Evolutionary conservation across 805 yeast species (phyloP), one percentile per base, ranked within the genome.

Genomic region (Yarrowia sp.): DNA sequence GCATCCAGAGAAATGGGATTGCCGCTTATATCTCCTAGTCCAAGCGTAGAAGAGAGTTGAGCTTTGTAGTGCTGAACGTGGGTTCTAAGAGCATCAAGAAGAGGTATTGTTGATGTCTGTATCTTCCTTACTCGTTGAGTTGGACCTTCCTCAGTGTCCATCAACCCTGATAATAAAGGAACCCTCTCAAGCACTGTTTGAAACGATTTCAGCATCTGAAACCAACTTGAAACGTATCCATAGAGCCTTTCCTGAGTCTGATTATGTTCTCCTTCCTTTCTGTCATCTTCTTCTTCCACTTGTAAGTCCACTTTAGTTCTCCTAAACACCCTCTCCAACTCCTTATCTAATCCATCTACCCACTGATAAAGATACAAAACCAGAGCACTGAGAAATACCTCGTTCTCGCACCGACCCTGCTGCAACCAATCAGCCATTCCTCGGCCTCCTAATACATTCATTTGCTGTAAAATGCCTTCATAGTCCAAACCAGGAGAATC

Each of bases 1-100:
- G 56, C 56, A 22, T 63, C 67, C 26, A 63, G 32, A 12, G 48
- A 32, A 12, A 63, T 38, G 19, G 56, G 56, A 22, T 48, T 63
- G 5, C 67, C 67, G 7, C 48, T 1, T 12, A 63, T 22, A 19
- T 63, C 67, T 19, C 67, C 67, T 4, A 63, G 16, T 2, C 48
- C 67, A 3, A 63, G 56, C 4, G 26, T 26, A 7, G 67, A 63
- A 1, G 43, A 48, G 8, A 49, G 40, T 10, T 36, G n/a, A 0
- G 56, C 10, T 14, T 48, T 48, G 26, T 63, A 49, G 16, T 63
- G 56, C 10, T 48, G 19, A 14, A 46, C 10, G 8, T 41, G 67
- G 14, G 50, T 36, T 10, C 41, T 3, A 5, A 63, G 19, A 19
- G 3, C 5, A 41, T 63, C 56, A 38, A 49, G 14, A 11, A 63